Evolutionary conservation across 106 monocot species (phyloP).

Genomic region (Amphibolis antarctica): DNA sequence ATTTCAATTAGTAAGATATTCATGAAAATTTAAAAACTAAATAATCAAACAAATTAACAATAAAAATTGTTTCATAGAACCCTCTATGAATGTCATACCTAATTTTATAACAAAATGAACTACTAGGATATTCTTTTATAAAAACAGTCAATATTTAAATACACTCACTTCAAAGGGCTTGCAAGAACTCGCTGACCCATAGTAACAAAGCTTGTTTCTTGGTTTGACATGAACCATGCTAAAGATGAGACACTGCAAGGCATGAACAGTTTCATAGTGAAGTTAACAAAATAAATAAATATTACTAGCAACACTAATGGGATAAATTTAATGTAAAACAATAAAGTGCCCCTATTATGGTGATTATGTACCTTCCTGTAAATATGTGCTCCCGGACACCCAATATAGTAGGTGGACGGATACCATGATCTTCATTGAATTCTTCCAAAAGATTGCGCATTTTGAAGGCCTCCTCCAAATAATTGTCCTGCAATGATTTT

Average conservation of each 20-base stretch:
- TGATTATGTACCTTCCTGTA: conserved; percentile 62
- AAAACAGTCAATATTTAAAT: not conserved
- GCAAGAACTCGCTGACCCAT: conserved; percentile 92
- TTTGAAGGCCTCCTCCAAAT: conserved; percentile 95
- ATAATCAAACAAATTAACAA: too few relatives aligned
- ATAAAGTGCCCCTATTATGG: not conserved
- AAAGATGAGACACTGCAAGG: conserved; percentile 82
- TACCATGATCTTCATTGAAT: conserved; percentile 91
- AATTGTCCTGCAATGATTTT: conserved; percentile 56
- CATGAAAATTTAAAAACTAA: too few relatives aligned
- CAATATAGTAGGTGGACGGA: conserved; percentile 86
- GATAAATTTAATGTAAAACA: too few relatives aligned
- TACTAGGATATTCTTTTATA: not conserved
- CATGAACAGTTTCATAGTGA: conserved; percentile 1
- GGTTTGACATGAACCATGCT: conserved; percentile 97
- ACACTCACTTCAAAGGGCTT: conserved; percentile 74
- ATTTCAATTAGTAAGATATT: too few relatives aligned
- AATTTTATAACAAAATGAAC: not conserved
- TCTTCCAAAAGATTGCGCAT: conserved; percentile 99
- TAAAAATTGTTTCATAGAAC: too few relatives aligned
- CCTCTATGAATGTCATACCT: too few relatives aligned
- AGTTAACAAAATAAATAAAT: not conserved
- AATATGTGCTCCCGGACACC: conserved; percentile 99
- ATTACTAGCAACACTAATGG: not conserved
- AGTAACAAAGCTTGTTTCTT: conserved; percentile 97